Base-by-base conservation (phyloP, 805 yeast genomes). In the Myxozyma lipomycoides region DNA sequence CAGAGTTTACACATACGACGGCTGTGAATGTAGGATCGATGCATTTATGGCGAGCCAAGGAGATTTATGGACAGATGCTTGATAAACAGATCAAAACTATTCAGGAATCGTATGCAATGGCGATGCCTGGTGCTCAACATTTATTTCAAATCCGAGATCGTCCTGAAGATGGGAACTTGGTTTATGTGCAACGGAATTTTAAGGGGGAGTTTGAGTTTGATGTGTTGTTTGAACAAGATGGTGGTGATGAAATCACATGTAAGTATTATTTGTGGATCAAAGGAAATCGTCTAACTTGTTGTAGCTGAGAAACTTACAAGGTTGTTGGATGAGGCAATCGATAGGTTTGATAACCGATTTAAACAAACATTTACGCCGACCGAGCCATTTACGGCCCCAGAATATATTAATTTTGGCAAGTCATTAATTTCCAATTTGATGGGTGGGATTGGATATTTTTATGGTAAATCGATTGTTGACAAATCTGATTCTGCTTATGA, bases 371-470 rank as follows among this genome's bases (percentile, higher is more conserved):
- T 82, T 62, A 70, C 76, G 15, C 68, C 84, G 7, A 65, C 70
- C 12, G 67, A 75, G 0, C 91, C 90, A 2, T 85, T 78, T 62
- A 68, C 75, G 43, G 64, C 62, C 40, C 62, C 65, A 5, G 65
- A 42, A 49, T 74, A 82, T 60, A 62, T 66, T 25, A 58, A 60
- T 6, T 90, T 93, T 70, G 95, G 89, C 1, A 75, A 85, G 60
- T 90, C 86, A 60, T 72, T 88, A 37, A 63, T 91, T 7, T 84
- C 97, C 0, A 91, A 90, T 49, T 72, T 93, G 40, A 65, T 86
- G 49, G 98, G 97, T 19, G 98, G 98, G 12, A 76, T 93, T 46
- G 86, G 95, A 1, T 89, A 88, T 67, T 85, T 85, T 62, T 74
- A 86, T 62, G 98, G 98, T 30, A 84, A 82, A 46, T 86, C 84